Base-by-base conservation (phyloP, 495 filamentous ascomycete genomes). In the Chaetomidium leptoderma region DNA sequence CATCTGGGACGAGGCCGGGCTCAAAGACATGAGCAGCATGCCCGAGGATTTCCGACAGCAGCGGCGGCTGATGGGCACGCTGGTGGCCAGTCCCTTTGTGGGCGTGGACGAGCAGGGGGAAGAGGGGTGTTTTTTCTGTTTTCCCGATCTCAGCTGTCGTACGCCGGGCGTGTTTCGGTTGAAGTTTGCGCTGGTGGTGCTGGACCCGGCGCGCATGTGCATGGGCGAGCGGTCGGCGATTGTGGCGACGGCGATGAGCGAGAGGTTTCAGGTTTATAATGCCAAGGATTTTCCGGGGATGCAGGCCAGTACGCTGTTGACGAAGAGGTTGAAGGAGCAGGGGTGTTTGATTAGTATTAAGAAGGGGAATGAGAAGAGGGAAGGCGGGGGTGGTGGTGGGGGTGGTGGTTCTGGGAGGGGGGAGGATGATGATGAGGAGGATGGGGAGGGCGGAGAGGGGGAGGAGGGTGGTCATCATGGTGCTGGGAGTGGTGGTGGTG, bases 211-310 rank as follows among this genome's bases (percentile, higher is more conserved):
- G 7, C 63, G 65, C 36, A 70, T 72, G 55, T 39, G 57, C 4
- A 58, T 64, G 13, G 87, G 86, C 0, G 77, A 80, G 43, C 78
- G 75, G 37, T 81, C 80, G 32, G 81, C 84, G 11, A 83, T 89
- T 24, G 74, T 87, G 6, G 83, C 85, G 0, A 78, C 82, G 30
- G 80, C 80, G 16, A 84, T 88, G 81, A 92, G 87, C 58, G 85
- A 90, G 40, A 75, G 84, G 9, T 97, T 97, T 67, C 84, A 86
- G 23, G 93, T 97, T 21, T 96, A 86, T 70, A 90, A 90, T 19
- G 91, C 92, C n/a, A 97, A 97, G 68, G 92, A 97, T 69, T 97
- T 97, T 61, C 90, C 90, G 0, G 92, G 93, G 8, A 96, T 97
- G 93, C 77, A 84, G 53, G 84, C 86, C 0, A 87, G 84, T 66